Percentiles rank a stretch among this genome's conserved stretches.
Evolutionary conservation across 192 early-diverging fungal genomes (phyloP).

Genomic region (Rhizophagus clarus): DNA sequence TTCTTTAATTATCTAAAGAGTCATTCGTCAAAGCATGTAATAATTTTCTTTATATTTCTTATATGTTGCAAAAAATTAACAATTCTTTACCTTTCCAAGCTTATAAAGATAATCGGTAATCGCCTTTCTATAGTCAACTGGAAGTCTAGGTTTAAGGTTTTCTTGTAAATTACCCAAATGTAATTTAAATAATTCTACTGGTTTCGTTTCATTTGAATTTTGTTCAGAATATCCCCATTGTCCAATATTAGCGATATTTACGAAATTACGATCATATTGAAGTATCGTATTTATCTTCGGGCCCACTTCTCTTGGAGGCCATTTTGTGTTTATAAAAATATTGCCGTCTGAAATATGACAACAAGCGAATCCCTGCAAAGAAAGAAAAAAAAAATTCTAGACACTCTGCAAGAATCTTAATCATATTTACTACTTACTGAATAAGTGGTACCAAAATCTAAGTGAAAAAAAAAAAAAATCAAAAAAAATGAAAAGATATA

Average conservation of each 20-base stretch:
- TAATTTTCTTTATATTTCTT: background rate
- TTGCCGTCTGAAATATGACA: background rate
- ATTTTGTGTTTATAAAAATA: background rate
- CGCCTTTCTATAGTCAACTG: conserved; percentile 4
- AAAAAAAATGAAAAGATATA: no score
- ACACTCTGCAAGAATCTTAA: no score
- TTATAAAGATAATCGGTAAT: conserved; percentile 10
- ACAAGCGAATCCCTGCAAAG: background rate
- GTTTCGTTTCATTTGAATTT: background rate
- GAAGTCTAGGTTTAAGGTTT: background rate
- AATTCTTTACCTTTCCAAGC: background rate
- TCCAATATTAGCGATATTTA: background rate
- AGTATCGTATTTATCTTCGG: background rate
- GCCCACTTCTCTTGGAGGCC: background rate
- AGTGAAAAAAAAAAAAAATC: background rate
- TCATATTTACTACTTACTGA: background rate
- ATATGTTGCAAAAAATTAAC: background rate
- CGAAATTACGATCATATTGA: background rate
- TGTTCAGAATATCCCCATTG: background rate
- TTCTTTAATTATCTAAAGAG: conserved; percentile 13
- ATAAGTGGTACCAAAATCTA: conserved; percentile 12
- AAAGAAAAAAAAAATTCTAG: background rate
- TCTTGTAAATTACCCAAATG: background rate
- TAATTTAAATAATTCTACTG: background rate
- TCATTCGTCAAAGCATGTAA: background rate